A percentile compares a stretch with the other conserved stretches of the same genome.
phyloP scores from a whole-genome alignment of 129 eudicot genomes.

The Artemisia tridentata region DNA sequence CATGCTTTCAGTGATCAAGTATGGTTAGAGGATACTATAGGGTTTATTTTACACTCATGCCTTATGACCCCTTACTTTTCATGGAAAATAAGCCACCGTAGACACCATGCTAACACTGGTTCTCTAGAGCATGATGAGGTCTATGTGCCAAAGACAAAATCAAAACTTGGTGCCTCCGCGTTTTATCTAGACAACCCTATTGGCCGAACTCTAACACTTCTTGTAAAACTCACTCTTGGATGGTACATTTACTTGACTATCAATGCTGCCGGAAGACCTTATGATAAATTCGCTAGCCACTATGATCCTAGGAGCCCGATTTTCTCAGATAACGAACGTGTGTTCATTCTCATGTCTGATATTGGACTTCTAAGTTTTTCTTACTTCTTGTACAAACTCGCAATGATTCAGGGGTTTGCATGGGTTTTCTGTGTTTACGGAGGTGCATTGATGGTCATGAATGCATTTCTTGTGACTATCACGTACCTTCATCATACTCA shows the following conservation, averaged over 20 bases:
- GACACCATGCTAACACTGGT: slow-evolving; percentile 41
- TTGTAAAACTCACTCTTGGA: slow-evolving; percentile 35
- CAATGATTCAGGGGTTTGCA: slow-evolving; percentile 22
- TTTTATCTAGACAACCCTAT: slow-evolving; percentile 32
- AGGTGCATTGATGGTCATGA: slow-evolving; percentile 37
- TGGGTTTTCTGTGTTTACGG: slow-evolving; percentile 32
- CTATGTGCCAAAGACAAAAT: slow-evolving; percentile 24
- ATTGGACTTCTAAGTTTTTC: slow-evolving; percentile 33
- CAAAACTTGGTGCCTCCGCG: slow-evolving; percentile 1
- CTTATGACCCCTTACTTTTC: slow-evolving; percentile 40
- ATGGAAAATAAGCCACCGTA: slow-evolving; percentile 36
- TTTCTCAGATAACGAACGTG: slow-evolving; percentile 25
- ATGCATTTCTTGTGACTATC: slow-evolving; percentile 33
- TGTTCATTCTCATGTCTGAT: slow-evolving; percentile 30
- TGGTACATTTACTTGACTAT: slow-evolving; percentile 32
- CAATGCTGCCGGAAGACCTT: slow-evolving; percentile 39
- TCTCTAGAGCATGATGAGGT: slow-evolving; percentile 36
- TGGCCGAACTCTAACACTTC: slow-evolving; percentile 32
- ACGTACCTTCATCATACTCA: slow-evolving; percentile 39
- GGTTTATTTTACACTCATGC: slow-evolving; percentile 30
- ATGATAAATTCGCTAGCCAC: slow-evolving; percentile 35
- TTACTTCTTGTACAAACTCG: slow-evolving; percentile 27
- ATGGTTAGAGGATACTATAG: slow-evolving; percentile 28
- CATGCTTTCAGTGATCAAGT: slow-evolving; percentile 34
- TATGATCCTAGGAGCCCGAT: slow-evolving; percentile 39